Evolutionary conservation across 306 rosid genomes (phyloP).

Genomic region (Chamaecrista fasciculata): DNA sequence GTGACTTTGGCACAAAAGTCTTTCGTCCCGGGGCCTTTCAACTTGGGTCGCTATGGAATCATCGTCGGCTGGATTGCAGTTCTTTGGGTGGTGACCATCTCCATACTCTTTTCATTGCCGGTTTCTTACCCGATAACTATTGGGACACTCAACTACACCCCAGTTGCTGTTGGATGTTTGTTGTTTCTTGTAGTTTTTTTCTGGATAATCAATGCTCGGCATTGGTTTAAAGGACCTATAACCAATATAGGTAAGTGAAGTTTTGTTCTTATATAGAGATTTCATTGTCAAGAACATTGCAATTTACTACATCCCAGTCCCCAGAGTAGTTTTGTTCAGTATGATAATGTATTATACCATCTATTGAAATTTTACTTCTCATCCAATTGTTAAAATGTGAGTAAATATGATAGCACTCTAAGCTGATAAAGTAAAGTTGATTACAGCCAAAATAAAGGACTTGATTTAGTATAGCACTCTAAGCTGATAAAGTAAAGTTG

Average conservation of each 20-base stretch:
- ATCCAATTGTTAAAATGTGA: background rate
- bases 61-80: constrained; percentile 81
- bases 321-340: too few species aligned
- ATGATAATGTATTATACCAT: background rate
- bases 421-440: background rate
- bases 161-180: constrained; percentile 85
- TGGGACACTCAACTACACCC: constrained; percentile 81
- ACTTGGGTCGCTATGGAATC: constrained; percentile 67
- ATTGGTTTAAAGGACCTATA: constrained; percentile 87
- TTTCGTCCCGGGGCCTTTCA: constrained; percentile 76
- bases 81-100: constrained; percentile 78
- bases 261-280: background rate
- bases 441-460: too few species aligned
- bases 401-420: background rate
- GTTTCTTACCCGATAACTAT: constrained; percentile 76
- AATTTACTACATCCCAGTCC: too few species aligned
- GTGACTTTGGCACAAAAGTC: constrained; percentile 77
- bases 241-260: constrained; percentile 54
- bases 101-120: constrained; percentile 82
- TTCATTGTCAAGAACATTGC: background rate
- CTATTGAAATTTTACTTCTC: background rate
- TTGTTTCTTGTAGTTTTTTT: constrained; percentile 56
- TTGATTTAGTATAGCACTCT: background rate
- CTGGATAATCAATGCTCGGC: constrained; percentile 66
- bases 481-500: background rate